These are phyloP conservation scores for Candida tammaniensis DNA, from an alignment of 805 yeast genomes.

Conservation along the genomic window DNA sequence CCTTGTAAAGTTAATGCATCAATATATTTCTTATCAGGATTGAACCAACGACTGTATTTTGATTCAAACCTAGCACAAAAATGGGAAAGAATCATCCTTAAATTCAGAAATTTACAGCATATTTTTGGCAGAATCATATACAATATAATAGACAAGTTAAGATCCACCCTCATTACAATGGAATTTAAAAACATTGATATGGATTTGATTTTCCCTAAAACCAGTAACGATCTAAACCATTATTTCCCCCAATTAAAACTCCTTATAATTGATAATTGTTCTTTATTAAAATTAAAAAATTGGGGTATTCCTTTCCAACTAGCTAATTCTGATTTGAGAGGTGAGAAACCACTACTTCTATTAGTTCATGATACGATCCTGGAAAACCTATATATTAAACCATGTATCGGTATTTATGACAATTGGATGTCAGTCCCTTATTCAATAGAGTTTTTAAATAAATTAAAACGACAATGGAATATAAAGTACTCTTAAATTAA, in stretches of 20 bases:
- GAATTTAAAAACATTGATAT: constrained; percentile 14
- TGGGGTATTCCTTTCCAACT: constrained; percentile 18
- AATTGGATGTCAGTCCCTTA: too few species aligned
- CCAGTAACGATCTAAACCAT: constrained; percentile 1
- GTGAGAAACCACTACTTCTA: constrained; percentile 12
- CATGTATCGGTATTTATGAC: too few species aligned
- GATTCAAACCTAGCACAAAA: background rate
- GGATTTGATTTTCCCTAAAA: constrained; percentile 1
- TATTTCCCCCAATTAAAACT: constrained; percentile 17
- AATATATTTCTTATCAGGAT: background rate
- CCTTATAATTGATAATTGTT: constrained; percentile 21
- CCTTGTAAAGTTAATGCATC: background rate
- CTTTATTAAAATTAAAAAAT: constrained; percentile 12
- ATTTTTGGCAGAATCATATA: constrained; percentile 8
- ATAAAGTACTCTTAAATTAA: too few species aligned
- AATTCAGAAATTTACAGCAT: background rate
- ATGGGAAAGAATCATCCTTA: constrained; percentile 1
- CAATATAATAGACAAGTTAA: constrained; percentile 6
- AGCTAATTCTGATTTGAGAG: constrained; percentile 9
- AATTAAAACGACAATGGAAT: too few species aligned
- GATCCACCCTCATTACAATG: constrained; percentile 10
- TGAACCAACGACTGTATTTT: constrained; percentile 1
- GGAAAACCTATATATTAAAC: constrained; percentile 7
- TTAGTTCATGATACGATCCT: constrained; percentile 16
- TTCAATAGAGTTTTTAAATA: too few species aligned